Evolutionary conservation across 1,139 yeast genomes (phyloP).

Genomic region (Eremothecium cymbalariae): DNA sequence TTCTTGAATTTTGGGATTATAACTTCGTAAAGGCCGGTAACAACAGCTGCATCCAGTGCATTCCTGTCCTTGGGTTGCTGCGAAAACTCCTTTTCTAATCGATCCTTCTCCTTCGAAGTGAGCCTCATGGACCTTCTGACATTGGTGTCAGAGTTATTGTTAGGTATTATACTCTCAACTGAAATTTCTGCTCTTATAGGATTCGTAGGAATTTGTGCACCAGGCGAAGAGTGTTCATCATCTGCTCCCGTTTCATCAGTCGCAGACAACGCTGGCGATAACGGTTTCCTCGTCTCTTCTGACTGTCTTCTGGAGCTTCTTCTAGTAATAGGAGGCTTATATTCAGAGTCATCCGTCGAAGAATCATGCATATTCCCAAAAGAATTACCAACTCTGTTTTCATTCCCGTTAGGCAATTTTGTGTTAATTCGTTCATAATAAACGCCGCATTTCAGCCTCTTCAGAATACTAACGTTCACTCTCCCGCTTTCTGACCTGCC

Average conservation of each 20-base stretch:
- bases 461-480: slow-evolving; percentile 26
- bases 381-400: slow-evolving; percentile 2
- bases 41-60: slow-evolving; percentile 9
- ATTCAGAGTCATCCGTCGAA: slow-evolving; percentile 6
- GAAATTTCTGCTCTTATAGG: slow-evolving; percentile 16
- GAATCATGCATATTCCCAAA: slow-evolving; percentile 2
- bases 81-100: slow-evolving; percentile 5
- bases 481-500: slow-evolving; percentile 31
- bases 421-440: slow-evolving; percentile 21
- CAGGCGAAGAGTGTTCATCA: background rate
- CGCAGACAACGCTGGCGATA: background rate
- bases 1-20: slow-evolving; percentile 24
- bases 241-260: background rate
- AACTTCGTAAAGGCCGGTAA: slow-evolving; percentile 25
- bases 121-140: slow-evolving; percentile 27
- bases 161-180: slow-evolving; percentile 15
- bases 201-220: background rate
- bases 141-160: slow-evolving; percentile 11
- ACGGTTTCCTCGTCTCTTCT: background rate
- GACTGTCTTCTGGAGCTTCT: slow-evolving; percentile 3
- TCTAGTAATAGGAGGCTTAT: slow-evolving; percentile 6
- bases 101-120: slow-evolving; percentile 16
- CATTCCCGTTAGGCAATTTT: slow-evolving; percentile 7
- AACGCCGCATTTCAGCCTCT: slow-evolving; percentile 20
- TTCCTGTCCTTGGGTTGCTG: slow-evolving; percentile 1